Evolutionary conservation across 192 early-diverging fungal genomes (phyloP).

Genomic region (Linnemannia elongata): DNA sequence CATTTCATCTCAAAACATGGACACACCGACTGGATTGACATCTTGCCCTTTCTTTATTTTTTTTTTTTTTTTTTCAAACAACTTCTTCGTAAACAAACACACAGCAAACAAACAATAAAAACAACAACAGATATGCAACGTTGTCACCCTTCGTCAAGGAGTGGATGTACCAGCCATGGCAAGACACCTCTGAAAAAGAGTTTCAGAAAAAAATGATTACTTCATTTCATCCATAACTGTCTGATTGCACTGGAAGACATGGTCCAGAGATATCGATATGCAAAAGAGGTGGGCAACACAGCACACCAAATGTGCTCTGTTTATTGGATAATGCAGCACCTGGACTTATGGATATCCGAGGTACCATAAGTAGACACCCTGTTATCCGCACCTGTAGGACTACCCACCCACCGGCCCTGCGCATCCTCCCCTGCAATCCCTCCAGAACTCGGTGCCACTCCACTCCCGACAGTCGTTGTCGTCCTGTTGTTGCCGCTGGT

Average conservation of each 20-base stretch:
- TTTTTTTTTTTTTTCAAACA: neutral
- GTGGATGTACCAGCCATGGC: neutral
- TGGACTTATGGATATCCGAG: constrained; percentile 25
- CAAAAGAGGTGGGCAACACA: no score
- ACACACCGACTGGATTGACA: neutral
- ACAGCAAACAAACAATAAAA: neutral
- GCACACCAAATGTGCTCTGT: no score
- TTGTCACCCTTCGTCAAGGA: neutral
- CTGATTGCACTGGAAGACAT: no score
- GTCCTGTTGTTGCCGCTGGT: neutral
- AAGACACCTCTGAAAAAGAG: no score
- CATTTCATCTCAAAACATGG: neutral
- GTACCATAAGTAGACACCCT: constrained; percentile 4
- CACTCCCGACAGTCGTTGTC: neutral
- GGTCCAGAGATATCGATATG: no score
- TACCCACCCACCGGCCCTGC: constrained; percentile 31
- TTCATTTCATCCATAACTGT: neutral
- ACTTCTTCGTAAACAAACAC: neutral
- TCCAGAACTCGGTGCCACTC: neutral
- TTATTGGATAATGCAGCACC: constrained; percentile 38
- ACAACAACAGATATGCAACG: neutral
- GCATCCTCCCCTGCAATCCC: constrained; percentile 36
- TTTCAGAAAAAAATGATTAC: neutral
- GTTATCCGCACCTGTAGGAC: neutral
- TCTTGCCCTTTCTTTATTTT: neutral